Percentiles rank a stretch among this genome's conserved stretches.
phyloP scores from a whole-genome alignment of 768 basidiomycete genomes.

The Tricholoma furcatifolium region DNA sequence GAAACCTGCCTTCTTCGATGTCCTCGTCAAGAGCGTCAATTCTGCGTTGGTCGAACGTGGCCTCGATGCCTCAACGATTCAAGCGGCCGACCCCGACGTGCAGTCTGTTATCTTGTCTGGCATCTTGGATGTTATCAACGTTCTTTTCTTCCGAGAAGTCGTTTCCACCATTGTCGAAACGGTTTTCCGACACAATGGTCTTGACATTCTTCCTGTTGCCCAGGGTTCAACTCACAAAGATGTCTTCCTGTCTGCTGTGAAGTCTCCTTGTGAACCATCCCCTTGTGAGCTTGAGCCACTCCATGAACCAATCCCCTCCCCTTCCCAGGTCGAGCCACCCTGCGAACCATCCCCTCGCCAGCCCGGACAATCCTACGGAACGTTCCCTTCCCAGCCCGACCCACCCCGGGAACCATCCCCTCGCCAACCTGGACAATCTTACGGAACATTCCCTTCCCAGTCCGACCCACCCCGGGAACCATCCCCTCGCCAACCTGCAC shows the following conservation, averaged over 20 bases:
- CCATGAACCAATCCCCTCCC: too few relatives aligned
- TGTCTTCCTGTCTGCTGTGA: background rate
- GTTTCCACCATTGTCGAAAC: background rate
- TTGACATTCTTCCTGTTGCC: background rate
- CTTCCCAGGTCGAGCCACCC: too few relatives aligned
- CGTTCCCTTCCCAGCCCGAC: too few relatives aligned
- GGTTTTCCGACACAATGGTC: background rate
- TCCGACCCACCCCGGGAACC: too few relatives aligned
- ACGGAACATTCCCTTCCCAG: too few relatives aligned
- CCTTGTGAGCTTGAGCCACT: too few relatives aligned
- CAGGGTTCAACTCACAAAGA: background rate
- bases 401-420: too few relatives aligned
- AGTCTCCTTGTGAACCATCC: too few relatives aligned
- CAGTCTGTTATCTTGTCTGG: conserved; percentile 5
- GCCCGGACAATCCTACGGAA: too few relatives aligned
- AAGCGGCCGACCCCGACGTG: background rate
- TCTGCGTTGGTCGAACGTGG: background rate
- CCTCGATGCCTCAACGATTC: background rate
- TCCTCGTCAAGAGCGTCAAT: background rate
- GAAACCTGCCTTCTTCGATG: conserved; percentile 3
- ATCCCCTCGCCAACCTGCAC: too few relatives aligned
- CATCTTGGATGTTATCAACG: background rate
- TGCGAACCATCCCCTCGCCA: too few relatives aligned
- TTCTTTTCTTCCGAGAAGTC: conserved; percentile 5
- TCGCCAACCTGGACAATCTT: background rate